phyloP scores from a whole-genome alignment of 176 grass and related monocot genomes.

The Pontederia paniculata region DNA sequence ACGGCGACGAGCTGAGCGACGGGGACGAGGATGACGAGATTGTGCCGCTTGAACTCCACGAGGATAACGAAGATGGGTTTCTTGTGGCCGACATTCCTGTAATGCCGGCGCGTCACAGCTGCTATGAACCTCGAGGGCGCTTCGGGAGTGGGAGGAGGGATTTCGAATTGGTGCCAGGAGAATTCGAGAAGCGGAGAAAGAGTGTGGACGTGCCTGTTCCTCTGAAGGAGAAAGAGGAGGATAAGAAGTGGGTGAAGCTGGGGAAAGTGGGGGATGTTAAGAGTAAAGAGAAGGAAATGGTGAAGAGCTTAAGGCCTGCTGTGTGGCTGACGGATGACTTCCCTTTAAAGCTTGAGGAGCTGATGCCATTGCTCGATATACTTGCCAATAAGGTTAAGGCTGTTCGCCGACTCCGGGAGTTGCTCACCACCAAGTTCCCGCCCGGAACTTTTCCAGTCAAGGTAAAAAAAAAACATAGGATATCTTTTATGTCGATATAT shows the following conservation, averaged over 20 bases:
- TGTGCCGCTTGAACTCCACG: not conserved
- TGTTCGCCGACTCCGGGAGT: constrained; percentile 8
- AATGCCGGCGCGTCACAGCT: not conserved
- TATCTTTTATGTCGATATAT: not conserved
- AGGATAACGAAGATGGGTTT: not conserved
- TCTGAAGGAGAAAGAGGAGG: no score
- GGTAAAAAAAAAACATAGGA: not conserved
- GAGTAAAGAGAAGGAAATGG: not conserved
- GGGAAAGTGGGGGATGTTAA: not conserved
- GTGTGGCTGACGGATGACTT: constrained; percentile 13
- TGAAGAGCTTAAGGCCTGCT: constrained; percentile 7
- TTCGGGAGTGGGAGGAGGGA: not conserved
- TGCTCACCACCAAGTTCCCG: constrained; percentile 14
- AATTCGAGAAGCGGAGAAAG: not conserved
- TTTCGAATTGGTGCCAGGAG: not conserved
- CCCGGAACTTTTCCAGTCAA: constrained; percentile 12
- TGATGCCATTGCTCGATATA: constrained; percentile 10
- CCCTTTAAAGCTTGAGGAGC: constrained; percentile 5
- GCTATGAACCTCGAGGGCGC: not conserved
- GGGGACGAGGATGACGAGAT: not conserved
- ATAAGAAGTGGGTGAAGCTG: not conserved
- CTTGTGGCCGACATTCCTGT: not conserved
- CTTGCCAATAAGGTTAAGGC: constrained; percentile 18
- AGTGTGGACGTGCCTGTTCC: not conserved
- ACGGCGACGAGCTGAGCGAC: not conserved